Evolutionary conservation across 305 asterid genomes (phyloP), one percentile per base, ranked within the genome.

Genomic region (Euphrasia arctica): DNA sequence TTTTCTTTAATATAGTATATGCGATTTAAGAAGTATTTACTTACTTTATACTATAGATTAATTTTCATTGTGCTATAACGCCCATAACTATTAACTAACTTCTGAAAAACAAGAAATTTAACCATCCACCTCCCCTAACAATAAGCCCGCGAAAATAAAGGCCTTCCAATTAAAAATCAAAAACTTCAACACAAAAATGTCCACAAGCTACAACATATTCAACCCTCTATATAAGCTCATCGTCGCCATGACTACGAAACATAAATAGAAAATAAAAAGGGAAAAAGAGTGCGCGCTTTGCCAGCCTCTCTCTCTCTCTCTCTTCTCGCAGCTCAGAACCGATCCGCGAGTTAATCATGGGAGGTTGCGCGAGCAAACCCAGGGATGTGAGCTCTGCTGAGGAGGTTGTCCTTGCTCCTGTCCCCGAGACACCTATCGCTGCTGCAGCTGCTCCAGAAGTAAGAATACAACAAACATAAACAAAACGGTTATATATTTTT

Each of bases 321-420:
- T 2, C 5, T 29, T 22, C 75, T 70, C 65, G 69, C 55, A 12
- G 0, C 9, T 8, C 18, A 48, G 7, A 48, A 48, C 11, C 39
- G 62, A 50, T 14, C 56, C 59, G 51, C 63, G 52, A 15, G 65
- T 42, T 27, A 56, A 80, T 45, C 70, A 85, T 85, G 89, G 91
- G 95, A 76, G 95, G 87, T 80, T 88, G 96, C 68, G 88, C 89
- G 71, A 85, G 87, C 83, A 88, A 71, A 82, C 96, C 96, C 2
- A 80, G 75, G 76, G 91, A 78, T 48, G 79, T 83, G 77, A 82
- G 75, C 13, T 67, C 58, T 11, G 64, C 60, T 51, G 77, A 76
- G 63, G 32, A 63, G 69, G 83, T 81, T 72, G 82, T 81, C 10
- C 82, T 80, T n/a, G 74, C 72, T 76, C 83, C 91, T 0, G 73